phyloP scores from a whole-genome alignment of 345 rosid species.

The Pistacia vera region DNA sequence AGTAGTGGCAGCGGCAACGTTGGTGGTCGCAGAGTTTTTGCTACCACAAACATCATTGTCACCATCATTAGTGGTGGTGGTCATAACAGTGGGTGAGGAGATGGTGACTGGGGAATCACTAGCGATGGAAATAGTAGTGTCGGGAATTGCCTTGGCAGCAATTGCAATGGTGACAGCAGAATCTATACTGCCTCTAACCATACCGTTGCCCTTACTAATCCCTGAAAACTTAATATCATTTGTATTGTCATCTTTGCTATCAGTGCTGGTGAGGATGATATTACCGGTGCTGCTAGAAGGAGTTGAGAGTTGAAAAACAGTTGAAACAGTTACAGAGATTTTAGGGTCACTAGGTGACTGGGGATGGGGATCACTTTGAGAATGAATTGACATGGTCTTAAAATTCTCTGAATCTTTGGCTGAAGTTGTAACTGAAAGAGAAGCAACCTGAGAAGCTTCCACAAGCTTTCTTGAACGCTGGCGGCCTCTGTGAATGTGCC shows the following conservation, averaged over 20 bases:
- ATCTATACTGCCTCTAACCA: neutral
- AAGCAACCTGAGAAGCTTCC: conserved; percentile 48
- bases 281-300: conserved; percentile 21
- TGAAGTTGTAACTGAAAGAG: conserved; percentile 16
- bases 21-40: conserved; percentile 3
- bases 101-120: neutral
- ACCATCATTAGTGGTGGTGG: neutral
- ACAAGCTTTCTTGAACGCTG: conserved; percentile 89
- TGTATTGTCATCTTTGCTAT: neutral
- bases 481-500: conserved; percentile 76
- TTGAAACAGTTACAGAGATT: conserved; percentile 9
- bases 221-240: neutral
- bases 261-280: conserved; percentile 19
- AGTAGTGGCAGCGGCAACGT: neutral
- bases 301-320: conserved; percentile 12
- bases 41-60: conserved; percentile 7
- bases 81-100: neutral
- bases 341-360: conserved; percentile 17
- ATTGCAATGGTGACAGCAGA: neutral
- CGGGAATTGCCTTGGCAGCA: neutral
- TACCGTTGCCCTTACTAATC: neutral
- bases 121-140: neutral
- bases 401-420: conserved; percentile 22
- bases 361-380: neutral
- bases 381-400: conserved; percentile 7